Evolutionary conservation across 352 stramenopile species (phyloP).

Genomic region (Phytophthora hybrid): DNA sequence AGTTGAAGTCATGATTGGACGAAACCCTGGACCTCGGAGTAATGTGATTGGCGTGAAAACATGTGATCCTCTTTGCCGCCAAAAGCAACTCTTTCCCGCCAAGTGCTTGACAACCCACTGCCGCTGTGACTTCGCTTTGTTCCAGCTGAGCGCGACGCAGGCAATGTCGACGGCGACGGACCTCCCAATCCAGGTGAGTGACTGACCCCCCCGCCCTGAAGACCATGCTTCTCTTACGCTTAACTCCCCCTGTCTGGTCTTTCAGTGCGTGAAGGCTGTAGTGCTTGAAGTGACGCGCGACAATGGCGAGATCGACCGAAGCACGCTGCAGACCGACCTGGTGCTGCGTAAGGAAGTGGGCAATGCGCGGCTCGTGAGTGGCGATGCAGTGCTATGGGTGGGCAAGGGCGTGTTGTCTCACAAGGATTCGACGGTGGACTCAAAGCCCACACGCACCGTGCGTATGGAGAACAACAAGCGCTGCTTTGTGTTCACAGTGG

Average conservation of each 20-base stretch:
- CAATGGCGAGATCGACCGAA: conserved; percentile 51
- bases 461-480: conserved; percentile 68
- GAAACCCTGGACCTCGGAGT: conserved; percentile 1
- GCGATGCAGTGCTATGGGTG: conserved; percentile 78
- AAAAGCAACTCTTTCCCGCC: conserved; percentile 43
- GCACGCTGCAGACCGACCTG: conserved; percentile 50
- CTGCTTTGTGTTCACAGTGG: conserved; percentile 71
- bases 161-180: conserved; percentile 34
- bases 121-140: conserved; percentile 22
- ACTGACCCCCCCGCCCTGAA: not conserved
- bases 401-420: conserved; percentile 55
- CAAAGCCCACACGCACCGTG: conserved; percentile 46
- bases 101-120: conserved; percentile 14
- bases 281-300: conserved; percentile 60
- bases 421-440: conserved; percentile 51
- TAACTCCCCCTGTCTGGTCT: not conserved
- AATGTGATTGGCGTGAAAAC: conserved; percentile 27
- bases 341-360: conserved; percentile 82
- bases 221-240: not conserved
- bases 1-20: conserved; percentile 40
- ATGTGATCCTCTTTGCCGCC: conserved; percentile 46
- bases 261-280: conserved; percentile 65
- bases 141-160: conserved; percentile 11
- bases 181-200: conserved; percentile 37
- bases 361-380: conserved; percentile 81